phyloP scores from a whole-genome alignment of 805 yeast species.

The Barnettozyma salicaria region DNA sequence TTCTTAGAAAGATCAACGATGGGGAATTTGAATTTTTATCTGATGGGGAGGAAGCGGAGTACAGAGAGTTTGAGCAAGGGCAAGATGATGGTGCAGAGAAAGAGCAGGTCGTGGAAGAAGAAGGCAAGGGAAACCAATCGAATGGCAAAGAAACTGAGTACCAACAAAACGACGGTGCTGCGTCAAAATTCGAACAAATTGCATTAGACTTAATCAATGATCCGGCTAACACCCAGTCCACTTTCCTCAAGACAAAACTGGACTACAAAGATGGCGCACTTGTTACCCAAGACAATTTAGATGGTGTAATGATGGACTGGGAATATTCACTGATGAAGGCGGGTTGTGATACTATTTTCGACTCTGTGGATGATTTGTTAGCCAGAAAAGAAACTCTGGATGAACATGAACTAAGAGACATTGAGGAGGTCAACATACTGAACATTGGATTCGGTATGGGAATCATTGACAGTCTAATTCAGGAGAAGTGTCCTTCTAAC shows the following conservation, averaged over 20 bases:
- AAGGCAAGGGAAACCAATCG: slow-evolving; percentile 8
- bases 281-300: slow-evolving; percentile 64
- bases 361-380: slow-evolving; percentile 30
- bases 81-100: slow-evolving; percentile 22
- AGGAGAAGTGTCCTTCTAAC: slow-evolving; percentile 46
- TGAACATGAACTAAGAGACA: slow-evolving; percentile 26
- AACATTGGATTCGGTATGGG: slow-evolving; percentile 98
- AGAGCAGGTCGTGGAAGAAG: slow-evolving; percentile 14
- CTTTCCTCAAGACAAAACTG: slow-evolving; percentile 60
- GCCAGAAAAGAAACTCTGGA: background rate
- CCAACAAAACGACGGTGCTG: slow-evolving; percentile 17
- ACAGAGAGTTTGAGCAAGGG: slow-evolving; percentile 16
- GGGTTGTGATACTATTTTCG: slow-evolving; percentile 71
- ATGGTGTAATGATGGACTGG: slow-evolving; percentile 99
- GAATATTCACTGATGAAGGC: slow-evolving; percentile 75
- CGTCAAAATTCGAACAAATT: slow-evolving; percentile 13
- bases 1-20: slow-evolving; percentile 66
- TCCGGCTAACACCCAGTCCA: slow-evolving; percentile 58
- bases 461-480: slow-evolving; percentile 78
- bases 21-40: slow-evolving; percentile 53
- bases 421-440: slow-evolving; percentile 46
- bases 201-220: slow-evolving; percentile 31
- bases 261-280: slow-evolving; percentile 65
- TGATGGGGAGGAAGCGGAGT: slow-evolving; percentile 30
- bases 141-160: background rate